Evolutionary conservation across 2,329 filamentous ascomycete species (phyloP).

Genomic region (Aspergillus oerlinghausenensis): DNA sequence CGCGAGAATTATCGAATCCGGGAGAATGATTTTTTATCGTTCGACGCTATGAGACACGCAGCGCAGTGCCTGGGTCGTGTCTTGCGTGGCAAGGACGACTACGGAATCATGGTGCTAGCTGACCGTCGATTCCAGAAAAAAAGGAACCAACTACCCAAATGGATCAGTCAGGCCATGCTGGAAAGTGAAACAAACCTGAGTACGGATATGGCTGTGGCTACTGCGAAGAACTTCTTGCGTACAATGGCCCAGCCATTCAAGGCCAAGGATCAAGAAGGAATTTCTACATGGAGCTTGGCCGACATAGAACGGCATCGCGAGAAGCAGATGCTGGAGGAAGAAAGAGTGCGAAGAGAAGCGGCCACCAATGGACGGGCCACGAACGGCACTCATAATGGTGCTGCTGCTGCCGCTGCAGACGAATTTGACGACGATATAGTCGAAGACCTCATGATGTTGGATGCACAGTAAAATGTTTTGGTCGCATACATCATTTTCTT

Average conservation of each 20-base stretch:
- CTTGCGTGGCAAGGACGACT: constrained; percentile 93
- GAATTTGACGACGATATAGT: constrained; percentile 42
- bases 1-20: constrained; percentile 94
- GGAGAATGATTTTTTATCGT: constrained; percentile 96
- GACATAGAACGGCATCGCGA: constrained; percentile 66
- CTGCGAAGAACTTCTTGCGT: constrained; percentile 81
- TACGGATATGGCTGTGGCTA: constrained; percentile 90
- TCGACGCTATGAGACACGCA: constrained; percentile 98
- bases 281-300: constrained; percentile 82
- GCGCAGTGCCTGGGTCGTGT: constrained; percentile 95
- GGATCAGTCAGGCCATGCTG: constrained; percentile 85
- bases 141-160: constrained; percentile 83
- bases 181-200: constrained; percentile 86
- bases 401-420: constrained; percentile 23
- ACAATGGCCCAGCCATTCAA: constrained; percentile 90
- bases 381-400: constrained; percentile 21
- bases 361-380: constrained; percentile 23
- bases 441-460: constrained; percentile 40
- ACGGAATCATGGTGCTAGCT: constrained; percentile 98
- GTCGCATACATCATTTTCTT: constrained; percentile 1
- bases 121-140: constrained; percentile 94
- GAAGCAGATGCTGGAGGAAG: constrained; percentile 68
- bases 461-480: constrained; percentile 25
- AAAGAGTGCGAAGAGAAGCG: constrained; percentile 58
- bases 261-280: constrained; percentile 78